These are phyloP conservation scores for Paraconiothyrium sp. DNA, from an alignment of 2,329 filamentous ascomycete species.

Conservation along the genomic window DNA sequence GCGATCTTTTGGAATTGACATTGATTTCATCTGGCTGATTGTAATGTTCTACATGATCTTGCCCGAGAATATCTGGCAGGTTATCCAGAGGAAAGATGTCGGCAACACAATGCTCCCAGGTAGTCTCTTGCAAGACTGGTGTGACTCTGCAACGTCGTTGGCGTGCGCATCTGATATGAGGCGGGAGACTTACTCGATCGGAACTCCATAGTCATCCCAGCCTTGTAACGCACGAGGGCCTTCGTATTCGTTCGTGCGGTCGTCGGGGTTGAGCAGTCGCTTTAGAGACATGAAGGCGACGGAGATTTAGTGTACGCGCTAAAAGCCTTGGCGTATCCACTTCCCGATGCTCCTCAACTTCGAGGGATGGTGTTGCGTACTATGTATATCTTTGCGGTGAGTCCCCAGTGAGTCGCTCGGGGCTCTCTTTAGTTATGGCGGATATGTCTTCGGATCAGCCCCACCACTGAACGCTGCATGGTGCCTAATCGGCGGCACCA, in stretches of 20 bases:
- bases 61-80: constrained; percentile 1
- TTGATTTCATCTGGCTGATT: background rate
- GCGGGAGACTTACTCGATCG: constrained; percentile 23
- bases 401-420: background rate
- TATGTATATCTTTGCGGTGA: background rate
- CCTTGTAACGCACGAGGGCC: constrained; percentile 14
- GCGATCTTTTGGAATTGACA: background rate
- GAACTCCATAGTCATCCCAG: constrained; percentile 20
- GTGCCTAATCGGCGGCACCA: constrained; percentile 13
- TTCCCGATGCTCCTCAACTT: background rate
- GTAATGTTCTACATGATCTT: constrained; percentile 6
- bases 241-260: constrained; percentile 13
- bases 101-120: constrained; percentile 25
- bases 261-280: constrained; percentile 34
- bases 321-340: constrained; percentile 22
- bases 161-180: background rate
- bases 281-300: constrained; percentile 31
- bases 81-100: constrained; percentile 22
- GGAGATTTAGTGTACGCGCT: constrained; percentile 1
- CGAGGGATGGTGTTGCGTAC: background rate
- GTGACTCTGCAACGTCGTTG: constrained; percentile 13
- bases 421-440: background rate
- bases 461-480: constrained; percentile 8
- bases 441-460: constrained; percentile 15
- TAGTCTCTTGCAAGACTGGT: constrained; percentile 22